Evolutionary conservation across 2,329 filamentous ascomycete species (phyloP).

Genomic region (Dactylonectria estremocensis): DNA sequence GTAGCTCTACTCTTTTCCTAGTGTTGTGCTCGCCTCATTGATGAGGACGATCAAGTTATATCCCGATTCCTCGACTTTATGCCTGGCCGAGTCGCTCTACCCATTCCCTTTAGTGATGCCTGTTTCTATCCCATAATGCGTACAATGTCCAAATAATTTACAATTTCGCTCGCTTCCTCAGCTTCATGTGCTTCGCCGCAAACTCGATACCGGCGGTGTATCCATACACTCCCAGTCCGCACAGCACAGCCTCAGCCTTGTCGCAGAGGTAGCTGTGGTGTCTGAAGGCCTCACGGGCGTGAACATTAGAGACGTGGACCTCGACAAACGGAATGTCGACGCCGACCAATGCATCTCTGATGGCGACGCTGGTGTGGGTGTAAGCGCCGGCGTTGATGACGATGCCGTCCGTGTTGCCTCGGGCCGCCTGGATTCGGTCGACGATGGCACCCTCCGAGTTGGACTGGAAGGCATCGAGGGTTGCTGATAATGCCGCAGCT

Average conservation of each 20-base stretch:
- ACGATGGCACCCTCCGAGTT: conserved; percentile 85
- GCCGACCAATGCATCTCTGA: conserved; percentile 81
- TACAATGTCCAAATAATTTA: neutral
- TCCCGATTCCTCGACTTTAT: neutral
- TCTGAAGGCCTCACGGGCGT: conserved; percentile 78
- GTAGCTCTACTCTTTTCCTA: no score
- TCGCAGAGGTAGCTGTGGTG: conserved; percentile 81
- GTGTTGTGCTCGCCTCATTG: neutral
- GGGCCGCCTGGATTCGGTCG: conserved; percentile 80
- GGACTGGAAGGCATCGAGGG: conserved; percentile 77
- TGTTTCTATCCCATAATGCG: neutral
- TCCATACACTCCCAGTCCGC: conserved; percentile 75
- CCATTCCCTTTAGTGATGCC: neutral
- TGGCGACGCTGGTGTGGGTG: conserved; percentile 83
- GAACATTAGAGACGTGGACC: conserved; percentile 83
- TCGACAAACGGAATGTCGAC: conserved; percentile 83
- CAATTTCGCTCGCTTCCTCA: conserved; percentile 47
- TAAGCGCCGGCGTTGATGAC: conserved; percentile 84
- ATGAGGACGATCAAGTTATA: neutral
- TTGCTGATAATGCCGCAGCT: conserved; percentile 61
- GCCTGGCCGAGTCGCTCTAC: neutral
- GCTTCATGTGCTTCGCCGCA: conserved; percentile 62
- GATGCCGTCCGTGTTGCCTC: conserved; percentile 72
- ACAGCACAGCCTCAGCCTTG: conserved; percentile 82
- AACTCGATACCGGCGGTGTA: conserved; percentile 74